A percentile compares a stretch with the other conserved stretches of the same genome.
phyloP scores from a whole-genome alignment of 306 rosid genomes.

The Acacia acuminata region DNA sequence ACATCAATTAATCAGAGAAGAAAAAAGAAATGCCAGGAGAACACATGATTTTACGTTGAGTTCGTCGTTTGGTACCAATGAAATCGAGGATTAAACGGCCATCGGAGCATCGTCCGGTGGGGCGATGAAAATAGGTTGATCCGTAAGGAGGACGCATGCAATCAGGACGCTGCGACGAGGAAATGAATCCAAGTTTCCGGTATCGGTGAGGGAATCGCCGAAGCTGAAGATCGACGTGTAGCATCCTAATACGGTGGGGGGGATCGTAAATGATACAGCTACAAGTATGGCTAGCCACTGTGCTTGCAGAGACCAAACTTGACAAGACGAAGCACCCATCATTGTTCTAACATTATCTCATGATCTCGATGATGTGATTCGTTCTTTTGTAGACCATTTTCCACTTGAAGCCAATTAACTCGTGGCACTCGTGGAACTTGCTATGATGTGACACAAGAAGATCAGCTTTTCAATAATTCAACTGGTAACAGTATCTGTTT shows the following conservation, averaged over 20 bases:
- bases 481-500: background rate
- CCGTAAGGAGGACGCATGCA: conserved; percentile 60
- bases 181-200: conserved; percentile 45
- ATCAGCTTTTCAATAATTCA: background rate
- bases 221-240: conserved; percentile 63
- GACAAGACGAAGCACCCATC: background rate
- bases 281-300: conserved; percentile 1
- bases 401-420: background rate
- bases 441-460: background rate
- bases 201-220: conserved; percentile 64
- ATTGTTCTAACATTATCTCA: background rate
- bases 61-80: conserved; percentile 48
- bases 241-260: background rate
- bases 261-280: background rate
- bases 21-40: background rate
- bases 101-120: conserved; percentile 71
- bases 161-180: background rate
- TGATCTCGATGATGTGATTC: background rate
- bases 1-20: background rate
- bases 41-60: background rate
- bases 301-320: background rate
- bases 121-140: conserved; percentile 56
- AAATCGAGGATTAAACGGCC: conserved; percentile 84
- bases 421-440: background rate
- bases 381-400: background rate